A percentile compares a stretch with the other conserved stretches of the same genome.
These are phyloP conservation scores for Firmiana major DNA, from an alignment of 345 rosid genomes.

Conservation along the genomic window DNA sequence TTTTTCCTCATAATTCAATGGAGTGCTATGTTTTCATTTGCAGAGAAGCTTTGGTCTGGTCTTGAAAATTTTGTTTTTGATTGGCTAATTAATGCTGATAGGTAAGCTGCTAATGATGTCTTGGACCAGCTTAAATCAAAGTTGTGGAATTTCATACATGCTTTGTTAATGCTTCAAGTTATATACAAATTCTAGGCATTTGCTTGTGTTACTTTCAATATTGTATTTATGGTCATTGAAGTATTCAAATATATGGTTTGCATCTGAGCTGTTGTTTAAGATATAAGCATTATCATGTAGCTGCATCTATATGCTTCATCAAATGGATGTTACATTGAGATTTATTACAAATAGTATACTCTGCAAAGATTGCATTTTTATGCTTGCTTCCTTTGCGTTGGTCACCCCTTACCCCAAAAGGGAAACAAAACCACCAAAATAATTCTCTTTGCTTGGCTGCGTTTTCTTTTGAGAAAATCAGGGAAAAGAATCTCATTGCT, in stretches of 20 bases:
- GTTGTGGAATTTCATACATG: slow-evolving; percentile 7
- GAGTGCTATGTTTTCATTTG: slow-evolving; percentile 25
- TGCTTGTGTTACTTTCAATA: background rate
- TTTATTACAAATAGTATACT: background rate
- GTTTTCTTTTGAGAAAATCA: background rate
- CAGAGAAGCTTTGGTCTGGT: slow-evolving; percentile 99
- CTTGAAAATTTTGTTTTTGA: slow-evolving; percentile 98
- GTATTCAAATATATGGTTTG: background rate
- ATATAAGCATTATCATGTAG: background rate
- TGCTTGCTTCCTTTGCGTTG: background rate
- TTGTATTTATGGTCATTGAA: slow-evolving; percentile 7
- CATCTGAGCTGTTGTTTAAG: background rate
- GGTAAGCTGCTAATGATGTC: slow-evolving; percentile 38
- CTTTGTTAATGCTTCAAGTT: slow-evolving; percentile 6
- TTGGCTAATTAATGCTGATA: slow-evolving; percentile 97
- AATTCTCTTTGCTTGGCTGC: background rate
- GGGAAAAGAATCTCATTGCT: slow-evolving; percentile 5
- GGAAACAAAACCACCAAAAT: background rate
- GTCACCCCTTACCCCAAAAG: background rate
- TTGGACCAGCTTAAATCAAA: slow-evolving; percentile 18
- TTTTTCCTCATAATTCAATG: slow-evolving; percentile 12
- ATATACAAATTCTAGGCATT: background rate
- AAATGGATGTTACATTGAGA: background rate
- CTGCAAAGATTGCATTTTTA: background rate
- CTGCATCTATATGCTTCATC: slow-evolving; percentile 7